Percentiles rank a stretch among this genome's conserved stretches.
These are phyloP conservation scores for Clohesyomyces aquaticus DNA, from an alignment of 495 filamentous ascomycete species.

Conservation along the genomic window DNA sequence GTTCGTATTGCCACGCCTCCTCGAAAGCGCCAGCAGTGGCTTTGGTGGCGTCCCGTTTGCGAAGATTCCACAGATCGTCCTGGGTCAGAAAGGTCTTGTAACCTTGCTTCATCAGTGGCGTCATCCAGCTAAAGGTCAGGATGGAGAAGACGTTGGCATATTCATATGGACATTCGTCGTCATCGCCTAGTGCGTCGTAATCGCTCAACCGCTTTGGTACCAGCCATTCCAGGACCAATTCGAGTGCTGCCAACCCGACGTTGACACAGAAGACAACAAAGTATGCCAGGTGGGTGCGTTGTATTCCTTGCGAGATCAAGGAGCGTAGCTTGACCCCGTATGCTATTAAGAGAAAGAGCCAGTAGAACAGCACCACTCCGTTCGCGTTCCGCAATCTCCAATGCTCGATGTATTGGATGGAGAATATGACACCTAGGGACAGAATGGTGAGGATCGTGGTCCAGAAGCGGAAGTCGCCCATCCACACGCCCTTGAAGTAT, in stretches of 20 bases:
- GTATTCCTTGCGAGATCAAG: conserved; percentile 74
- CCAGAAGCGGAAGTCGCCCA: conserved; percentile 87
- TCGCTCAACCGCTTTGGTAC: conserved; percentile 83
- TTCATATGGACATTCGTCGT: conserved; percentile 91
- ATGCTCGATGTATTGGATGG: conserved; percentile 93
- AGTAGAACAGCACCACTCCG: conserved; percentile 93
- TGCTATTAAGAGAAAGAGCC: conserved; percentile 84
- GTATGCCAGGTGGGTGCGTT: conserved; percentile 67
- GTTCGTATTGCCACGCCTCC: conserved; percentile 75
- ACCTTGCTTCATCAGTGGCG: conserved; percentile 93
- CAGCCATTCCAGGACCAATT: conserved; percentile 87
- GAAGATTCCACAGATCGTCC: conserved; percentile 94
- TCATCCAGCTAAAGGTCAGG: conserved; percentile 98
- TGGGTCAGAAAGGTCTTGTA: conserved; percentile 92
- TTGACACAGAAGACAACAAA: conserved; percentile 79
- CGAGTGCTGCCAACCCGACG: conserved; percentile 69
- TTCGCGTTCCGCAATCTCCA: conserved; percentile 85
- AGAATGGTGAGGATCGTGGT: conserved; percentile 76
- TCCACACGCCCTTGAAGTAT: conserved; percentile 70
- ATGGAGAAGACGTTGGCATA: conserved; percentile 93
- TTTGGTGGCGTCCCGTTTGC: conserved; percentile 76
- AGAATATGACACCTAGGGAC: conserved; percentile 77
- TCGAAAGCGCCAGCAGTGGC: conserved; percentile 67
- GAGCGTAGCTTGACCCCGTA: conserved; percentile 87
- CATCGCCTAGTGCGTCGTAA: conserved; percentile 83